Conservation (phyloP, 306 rosid genomes). For the Castanea sativa region DNA sequence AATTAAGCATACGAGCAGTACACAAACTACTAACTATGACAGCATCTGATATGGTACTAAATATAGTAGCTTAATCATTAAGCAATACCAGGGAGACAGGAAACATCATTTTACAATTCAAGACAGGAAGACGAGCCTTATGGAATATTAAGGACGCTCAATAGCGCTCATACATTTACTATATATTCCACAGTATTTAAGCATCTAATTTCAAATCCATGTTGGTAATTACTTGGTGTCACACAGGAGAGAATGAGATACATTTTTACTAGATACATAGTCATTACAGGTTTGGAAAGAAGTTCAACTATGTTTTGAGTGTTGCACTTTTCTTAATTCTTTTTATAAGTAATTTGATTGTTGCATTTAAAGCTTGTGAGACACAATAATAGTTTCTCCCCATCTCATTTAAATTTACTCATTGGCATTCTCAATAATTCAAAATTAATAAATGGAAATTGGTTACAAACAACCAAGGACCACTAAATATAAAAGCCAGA, state of each 20-base stretch:
- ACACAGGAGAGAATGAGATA: not conserved
- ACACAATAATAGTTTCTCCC: not conserved
- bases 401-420: not conserved
- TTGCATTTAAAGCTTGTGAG: not conserved
- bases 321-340: not conserved
- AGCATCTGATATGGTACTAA: not conserved
- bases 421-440: not conserved
- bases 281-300: not conserved
- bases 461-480: not conserved
- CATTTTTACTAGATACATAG: not conserved
- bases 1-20: not conserved
- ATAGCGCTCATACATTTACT: not conserved
- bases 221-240: not conserved
- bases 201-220: not conserved
- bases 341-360: not conserved
- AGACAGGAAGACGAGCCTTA: not conserved
- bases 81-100: not conserved
- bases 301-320: not conserved
- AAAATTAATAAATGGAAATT: not conserved
- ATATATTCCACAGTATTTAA: no score
- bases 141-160: not conserved
- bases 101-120: not conserved
- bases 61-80: not conserved
- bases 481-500: not conserved
- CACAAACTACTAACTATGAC: not conserved